A percentile compares a stretch with the other conserved stretches of the same genome.
These are phyloP conservation scores for Ophiosphaerella narmari DNA, from an alignment of 2,329 filamentous ascomycete species.

Conservation along the genomic window DNA sequence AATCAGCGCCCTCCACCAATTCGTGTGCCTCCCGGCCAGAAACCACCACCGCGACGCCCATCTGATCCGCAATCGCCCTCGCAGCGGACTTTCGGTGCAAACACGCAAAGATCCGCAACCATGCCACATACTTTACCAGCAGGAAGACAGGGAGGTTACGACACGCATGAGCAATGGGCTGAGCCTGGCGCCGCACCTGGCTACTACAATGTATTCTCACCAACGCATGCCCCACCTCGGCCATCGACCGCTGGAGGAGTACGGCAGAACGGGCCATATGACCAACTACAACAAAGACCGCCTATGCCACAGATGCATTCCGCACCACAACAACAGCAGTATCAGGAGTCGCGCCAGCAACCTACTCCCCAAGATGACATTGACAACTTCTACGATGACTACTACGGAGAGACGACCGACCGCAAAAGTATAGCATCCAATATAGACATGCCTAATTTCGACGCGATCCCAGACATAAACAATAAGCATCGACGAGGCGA, in stretches of 20 bases:
- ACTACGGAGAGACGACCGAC: slow-evolving; percentile 45
- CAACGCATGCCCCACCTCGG: slow-evolving; percentile 40
- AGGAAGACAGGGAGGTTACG: slow-evolving; percentile 18
- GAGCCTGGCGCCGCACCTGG: slow-evolving; percentile 40
- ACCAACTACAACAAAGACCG: slow-evolving; percentile 34
- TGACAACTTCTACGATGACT: slow-evolving; percentile 57
- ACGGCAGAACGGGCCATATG: slow-evolving; percentile 24
- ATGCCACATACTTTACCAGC: slow-evolving; percentile 41
- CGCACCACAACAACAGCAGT: slow-evolving; percentile 20
- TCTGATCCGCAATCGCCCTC: slow-evolving; percentile 33
- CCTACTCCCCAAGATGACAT: slow-evolving; percentile 38
- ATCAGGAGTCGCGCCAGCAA: slow-evolving; percentile 25
- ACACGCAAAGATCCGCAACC: slow-evolving; percentile 43
- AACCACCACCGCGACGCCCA: slow-evolving; percentile 17
- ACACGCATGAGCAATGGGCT: slow-evolving; percentile 38
- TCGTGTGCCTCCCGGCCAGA: slow-evolving; percentile 13
- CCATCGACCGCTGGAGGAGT: slow-evolving; percentile 43
- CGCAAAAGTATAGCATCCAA: slow-evolving; percentile 52
- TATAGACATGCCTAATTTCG: slow-evolving; percentile 68
- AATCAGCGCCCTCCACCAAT: slow-evolving; percentile 32
- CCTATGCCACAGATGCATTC: slow-evolving; percentile 33
- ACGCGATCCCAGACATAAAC: slow-evolving; percentile 54
- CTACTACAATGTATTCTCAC: slow-evolving; percentile 45
- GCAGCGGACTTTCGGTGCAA: slow-evolving; percentile 34
- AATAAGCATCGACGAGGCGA: slow-evolving; percentile 40